Conservation (phyloP, 129 eudicot species). For the Sambucus nigra region DNA sequence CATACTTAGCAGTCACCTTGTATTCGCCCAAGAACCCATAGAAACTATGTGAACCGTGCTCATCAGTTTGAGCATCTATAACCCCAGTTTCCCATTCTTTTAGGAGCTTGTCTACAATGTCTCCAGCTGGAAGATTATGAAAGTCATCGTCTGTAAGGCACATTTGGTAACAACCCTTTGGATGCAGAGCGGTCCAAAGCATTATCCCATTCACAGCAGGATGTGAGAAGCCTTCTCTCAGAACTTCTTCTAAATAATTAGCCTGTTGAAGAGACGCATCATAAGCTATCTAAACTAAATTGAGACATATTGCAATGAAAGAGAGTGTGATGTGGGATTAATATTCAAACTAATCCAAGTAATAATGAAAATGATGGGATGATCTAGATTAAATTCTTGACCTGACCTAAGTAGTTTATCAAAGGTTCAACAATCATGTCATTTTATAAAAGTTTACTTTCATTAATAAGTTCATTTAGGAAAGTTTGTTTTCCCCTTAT, state of each 20-base stretch:
- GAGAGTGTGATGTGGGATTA: background rate
- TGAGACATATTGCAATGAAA: no score
- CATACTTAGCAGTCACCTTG: slow-evolving; percentile 25
- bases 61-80: slow-evolving; percentile 41
- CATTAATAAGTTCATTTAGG: no score
- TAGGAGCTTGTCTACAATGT: slow-evolving; percentile 49
- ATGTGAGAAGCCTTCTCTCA: slow-evolving; percentile 63
- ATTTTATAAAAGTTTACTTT: no score
- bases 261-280: background rate
- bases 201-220: slow-evolving; percentile 58
- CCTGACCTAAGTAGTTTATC: no score
- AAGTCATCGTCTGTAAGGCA: slow-evolving; percentile 53
- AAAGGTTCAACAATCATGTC: no score
- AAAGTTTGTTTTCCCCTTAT: no score
- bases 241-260: slow-evolving; percentile 16
- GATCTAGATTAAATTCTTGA: no score
- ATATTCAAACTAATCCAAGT: no score
- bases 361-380: no score
- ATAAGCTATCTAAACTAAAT: no score
- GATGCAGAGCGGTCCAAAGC: slow-evolving; percentile 55
- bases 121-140: slow-evolving; percentile 50
- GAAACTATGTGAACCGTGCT: slow-evolving; percentile 40
- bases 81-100: slow-evolving; percentile 59
- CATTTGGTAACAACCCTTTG: slow-evolving; percentile 53
- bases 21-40: slow-evolving; percentile 56